A percentile compares a stretch with the other conserved stretches of the same genome.
phyloP scores from a whole-genome alignment of 352 stramenopile genomes.

The Phytophthora hibernalis region DNA sequence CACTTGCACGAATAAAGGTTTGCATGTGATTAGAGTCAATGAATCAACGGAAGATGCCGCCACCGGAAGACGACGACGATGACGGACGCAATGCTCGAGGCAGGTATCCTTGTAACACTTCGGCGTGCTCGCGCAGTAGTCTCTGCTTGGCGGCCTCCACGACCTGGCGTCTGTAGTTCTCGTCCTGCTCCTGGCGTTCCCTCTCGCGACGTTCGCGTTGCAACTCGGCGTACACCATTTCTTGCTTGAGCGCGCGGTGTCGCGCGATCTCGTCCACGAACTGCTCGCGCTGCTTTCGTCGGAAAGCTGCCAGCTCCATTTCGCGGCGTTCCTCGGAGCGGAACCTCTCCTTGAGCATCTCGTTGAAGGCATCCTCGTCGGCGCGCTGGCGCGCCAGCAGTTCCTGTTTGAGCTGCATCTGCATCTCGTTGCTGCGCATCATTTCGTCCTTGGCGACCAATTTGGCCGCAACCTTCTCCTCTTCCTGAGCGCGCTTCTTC shows the following conservation, averaged over 20 bases:
- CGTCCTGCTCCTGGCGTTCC: conserved; percentile 66
- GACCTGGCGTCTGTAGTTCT: conserved; percentile 85
- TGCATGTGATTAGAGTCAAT: conserved; percentile 19
- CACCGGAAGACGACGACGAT: conserved; percentile 43
- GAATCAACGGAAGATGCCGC: conserved; percentile 37
- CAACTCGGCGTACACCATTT: conserved; percentile 81
- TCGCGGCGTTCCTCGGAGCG: conserved; percentile 68
- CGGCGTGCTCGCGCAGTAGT: conserved; percentile 86
- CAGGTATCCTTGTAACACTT: conserved; percentile 85
- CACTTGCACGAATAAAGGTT: conserved; percentile 22
- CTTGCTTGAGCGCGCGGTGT: conserved; percentile 70
- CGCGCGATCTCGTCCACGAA: conserved; percentile 66
- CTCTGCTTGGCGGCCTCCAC: conserved; percentile 88
- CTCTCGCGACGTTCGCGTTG: conserved; percentile 78
- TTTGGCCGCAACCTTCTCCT: conserved; percentile 68
- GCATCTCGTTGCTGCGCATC: conserved; percentile 85
- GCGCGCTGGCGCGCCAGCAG: conserved; percentile 60
- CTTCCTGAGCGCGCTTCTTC: conserved; percentile 78
- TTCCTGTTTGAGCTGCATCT: conserved; percentile 67
- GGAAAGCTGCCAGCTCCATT: conserved; percentile 69
- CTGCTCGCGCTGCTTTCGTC: conserved; percentile 67
- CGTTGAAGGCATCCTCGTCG: conserved; percentile 79
- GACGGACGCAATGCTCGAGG: conserved; percentile 43
- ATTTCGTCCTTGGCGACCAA: conserved; percentile 83
- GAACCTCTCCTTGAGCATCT: conserved; percentile 67